Conservation (phyloP, 2,329 filamentous ascomycete species). For the Leptographium lundbergii region DNA sequence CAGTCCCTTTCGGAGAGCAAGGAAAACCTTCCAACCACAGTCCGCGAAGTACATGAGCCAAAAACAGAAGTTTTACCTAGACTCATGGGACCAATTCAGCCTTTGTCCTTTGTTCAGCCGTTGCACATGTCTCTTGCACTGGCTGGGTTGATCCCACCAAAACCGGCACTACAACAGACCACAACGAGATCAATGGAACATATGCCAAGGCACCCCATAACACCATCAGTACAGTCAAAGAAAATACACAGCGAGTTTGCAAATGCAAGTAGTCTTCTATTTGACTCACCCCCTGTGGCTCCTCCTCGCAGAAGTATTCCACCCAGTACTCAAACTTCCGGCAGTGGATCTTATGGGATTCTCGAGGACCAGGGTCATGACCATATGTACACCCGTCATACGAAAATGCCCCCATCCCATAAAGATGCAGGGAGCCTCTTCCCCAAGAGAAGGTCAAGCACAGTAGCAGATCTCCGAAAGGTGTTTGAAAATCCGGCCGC, state of each 20-base stretch:
- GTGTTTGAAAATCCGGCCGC: conserved; percentile 16
- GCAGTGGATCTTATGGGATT: too few relatives aligned
- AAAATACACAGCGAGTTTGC: neutral
- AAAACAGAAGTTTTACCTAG: neutral
- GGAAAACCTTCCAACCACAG: neutral
- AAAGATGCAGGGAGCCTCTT: neutral
- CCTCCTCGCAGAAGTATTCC: conserved; percentile 1
- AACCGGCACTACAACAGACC: neutral
- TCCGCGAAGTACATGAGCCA: neutral
- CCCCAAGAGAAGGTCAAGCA: conserved; percentile 2
- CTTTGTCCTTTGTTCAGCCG: neutral
- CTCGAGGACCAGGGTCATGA: neutral
- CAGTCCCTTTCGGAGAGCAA: neutral
- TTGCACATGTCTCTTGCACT: neutral
- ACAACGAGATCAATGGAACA: neutral
- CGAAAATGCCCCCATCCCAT: neutral
- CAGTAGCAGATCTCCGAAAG: conserved; percentile 18
- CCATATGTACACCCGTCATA: neutral
- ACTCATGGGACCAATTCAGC: conserved; percentile 10
- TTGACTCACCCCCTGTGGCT: neutral
- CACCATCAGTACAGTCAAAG: neutral
- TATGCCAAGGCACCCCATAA: neutral
- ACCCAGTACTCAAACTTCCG: neutral
- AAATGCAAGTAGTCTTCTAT: neutral
- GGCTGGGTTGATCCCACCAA: neutral